phyloP scores from a whole-genome alignment of 1,284 basidiomycete genomes.

The Tylopilus sp. region DNA sequence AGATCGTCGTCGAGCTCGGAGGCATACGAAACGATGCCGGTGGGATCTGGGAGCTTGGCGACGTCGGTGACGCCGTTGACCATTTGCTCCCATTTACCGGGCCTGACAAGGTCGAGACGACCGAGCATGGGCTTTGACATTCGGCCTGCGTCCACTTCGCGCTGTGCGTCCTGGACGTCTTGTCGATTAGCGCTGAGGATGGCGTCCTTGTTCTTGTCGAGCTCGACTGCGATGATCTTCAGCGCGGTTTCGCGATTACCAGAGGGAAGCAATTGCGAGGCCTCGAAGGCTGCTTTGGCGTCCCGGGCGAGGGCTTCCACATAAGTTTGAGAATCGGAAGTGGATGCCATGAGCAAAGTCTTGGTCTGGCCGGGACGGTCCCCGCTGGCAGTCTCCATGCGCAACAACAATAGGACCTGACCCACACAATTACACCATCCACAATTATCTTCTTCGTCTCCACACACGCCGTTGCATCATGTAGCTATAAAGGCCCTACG shows the following conservation, averaged over 20 bases:
- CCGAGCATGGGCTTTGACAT: conserved; percentile 82
- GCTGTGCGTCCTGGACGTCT: conserved; percentile 79
- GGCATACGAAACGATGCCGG: conserved; percentile 85
- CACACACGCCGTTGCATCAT: not conserved
- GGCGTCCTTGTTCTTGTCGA: conserved; percentile 59
- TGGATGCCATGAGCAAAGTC: conserved; percentile 9
- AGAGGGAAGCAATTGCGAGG: conserved; percentile 74
- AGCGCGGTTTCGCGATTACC: conserved; percentile 71
- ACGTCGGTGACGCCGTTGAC: conserved; percentile 89
- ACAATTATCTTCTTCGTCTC: not conserved
- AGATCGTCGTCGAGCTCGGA: conserved; percentile 82
- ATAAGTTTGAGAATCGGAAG: conserved; percentile 11
- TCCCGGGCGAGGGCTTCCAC: conserved; percentile 57
- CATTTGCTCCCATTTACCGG: conserved; percentile 94
- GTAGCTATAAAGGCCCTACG: conserved; percentile 11
- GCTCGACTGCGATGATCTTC: conserved; percentile 61
- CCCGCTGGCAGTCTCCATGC: too few relatives aligned
- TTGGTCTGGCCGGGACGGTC: too few relatives aligned
- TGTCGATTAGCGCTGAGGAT: conserved; percentile 77
- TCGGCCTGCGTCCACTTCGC: conserved; percentile 75
- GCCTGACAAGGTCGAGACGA: conserved; percentile 79
- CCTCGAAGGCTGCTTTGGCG: conserved; percentile 81
- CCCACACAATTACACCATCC: too few relatives aligned
- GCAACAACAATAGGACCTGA: too few relatives aligned
- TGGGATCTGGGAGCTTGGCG: conserved; percentile 81